Percentiles rank a stretch among this genome's conserved stretches.
These are phyloP conservation scores for Clavariopsis aquatica DNA, from an alignment of 495 filamentous ascomycete genomes.

Conservation along the genomic window DNA sequence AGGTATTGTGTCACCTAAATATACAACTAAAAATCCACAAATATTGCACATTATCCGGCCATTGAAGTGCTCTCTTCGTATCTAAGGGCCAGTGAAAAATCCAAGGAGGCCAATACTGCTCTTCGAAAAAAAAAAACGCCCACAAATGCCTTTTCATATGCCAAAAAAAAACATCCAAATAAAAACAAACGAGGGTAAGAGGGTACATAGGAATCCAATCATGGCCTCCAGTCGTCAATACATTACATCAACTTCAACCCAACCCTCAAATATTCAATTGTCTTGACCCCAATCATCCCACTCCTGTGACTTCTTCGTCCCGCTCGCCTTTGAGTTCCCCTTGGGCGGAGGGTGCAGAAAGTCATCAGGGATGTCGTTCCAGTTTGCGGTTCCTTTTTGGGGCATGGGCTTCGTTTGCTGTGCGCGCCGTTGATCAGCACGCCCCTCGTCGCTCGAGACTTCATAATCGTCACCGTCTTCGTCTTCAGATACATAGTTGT, in stretches of 20 bases:
- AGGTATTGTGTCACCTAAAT: too few species aligned
- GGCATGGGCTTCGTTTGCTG: constrained; percentile 24
- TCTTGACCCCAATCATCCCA: constrained; percentile 37
- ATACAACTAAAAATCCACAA: background rate
- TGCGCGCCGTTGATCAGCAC: constrained; percentile 20
- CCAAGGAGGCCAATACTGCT: background rate
- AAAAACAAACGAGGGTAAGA: too few species aligned
- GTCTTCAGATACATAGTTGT: constrained; percentile 33
- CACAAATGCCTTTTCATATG: background rate
- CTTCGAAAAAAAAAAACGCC: background rate
- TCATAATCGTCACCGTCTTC: constrained; percentile 40
- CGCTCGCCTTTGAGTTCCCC: constrained; percentile 1
- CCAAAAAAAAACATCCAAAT: too few species aligned
- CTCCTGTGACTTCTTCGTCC: constrained; percentile 12
- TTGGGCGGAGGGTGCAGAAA: constrained; percentile 36
- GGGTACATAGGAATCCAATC: background rate
- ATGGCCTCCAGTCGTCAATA: background rate
- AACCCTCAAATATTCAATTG: background rate
- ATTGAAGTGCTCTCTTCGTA: too few species aligned
- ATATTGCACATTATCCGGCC: background rate
- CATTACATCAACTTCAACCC: background rate
- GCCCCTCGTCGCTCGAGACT: constrained; percentile 38
- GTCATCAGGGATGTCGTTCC: constrained; percentile 46
- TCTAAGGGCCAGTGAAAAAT: background rate
- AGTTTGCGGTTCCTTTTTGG: constrained; percentile 34